Evolutionary conservation across 2,329 filamentous ascomycete genomes (phyloP), one percentile per base, ranked within the genome.

Genomic region (Aspergillus caelatus): DNA sequence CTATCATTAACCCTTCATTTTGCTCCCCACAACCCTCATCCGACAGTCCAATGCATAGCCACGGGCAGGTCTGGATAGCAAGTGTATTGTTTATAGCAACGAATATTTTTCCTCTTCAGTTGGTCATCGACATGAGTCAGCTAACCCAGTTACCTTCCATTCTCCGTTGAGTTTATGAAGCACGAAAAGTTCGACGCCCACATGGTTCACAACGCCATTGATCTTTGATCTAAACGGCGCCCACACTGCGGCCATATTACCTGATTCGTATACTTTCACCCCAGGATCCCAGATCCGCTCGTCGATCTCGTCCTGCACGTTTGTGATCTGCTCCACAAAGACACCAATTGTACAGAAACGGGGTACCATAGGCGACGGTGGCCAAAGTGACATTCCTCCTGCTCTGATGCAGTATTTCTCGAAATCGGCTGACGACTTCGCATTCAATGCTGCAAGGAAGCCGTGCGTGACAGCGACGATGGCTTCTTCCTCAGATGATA

Each of bases 71-170:
- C 14, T 19, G 23, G 12, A 30, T 7, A 28, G 30, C 9, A 39
- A 12, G 11, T 43, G 67, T 19, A 66, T 64, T 62, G 63, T 3
- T 46, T n/a, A 67, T 12, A 43, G 55, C 16, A 70, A 53, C 30
- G 63, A 64, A 41, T 62, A 19, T 61, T 62, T 73, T 57, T 77
- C 73, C 53, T 77, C 71, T 34, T 71, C 70, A 9, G 72, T 74
- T 28, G 74, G 75, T 46, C 62, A 41, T 34, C 73, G 71, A 70
- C 74, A 77, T 16, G 75, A 75, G 71, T 78, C 74, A 9, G 73
- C 75, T 60, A 77, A 53, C 23, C 73, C 75, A 48, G 75, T 77
- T 30, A 77, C 70, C 62, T 77, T 77, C 75, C 74, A 77, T 57
- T 69, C 66, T 7, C 71, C 74, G 53, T 72, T 68, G 36, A 77